phyloP scores from a whole-genome alignment of 1,139 yeast species.

The Sugiyamaella japonica region DNA sequence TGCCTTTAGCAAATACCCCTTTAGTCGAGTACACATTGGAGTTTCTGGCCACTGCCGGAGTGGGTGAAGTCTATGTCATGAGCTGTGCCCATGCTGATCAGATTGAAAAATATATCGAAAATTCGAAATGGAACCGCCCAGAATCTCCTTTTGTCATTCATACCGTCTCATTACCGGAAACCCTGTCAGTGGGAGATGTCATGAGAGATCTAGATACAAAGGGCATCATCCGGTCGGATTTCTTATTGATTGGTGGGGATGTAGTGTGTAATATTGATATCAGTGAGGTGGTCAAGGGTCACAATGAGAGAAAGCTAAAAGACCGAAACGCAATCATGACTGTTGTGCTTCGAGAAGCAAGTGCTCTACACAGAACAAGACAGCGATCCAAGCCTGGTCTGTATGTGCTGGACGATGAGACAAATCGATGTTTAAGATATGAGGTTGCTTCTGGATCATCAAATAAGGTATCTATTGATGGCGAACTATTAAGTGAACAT shows the following conservation, averaged over 20 bases:
- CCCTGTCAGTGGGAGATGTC: conserved; percentile 93
- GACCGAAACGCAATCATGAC: conserved; percentile 93
- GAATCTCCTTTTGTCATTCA: conserved; percentile 78
- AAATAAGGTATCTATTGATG: conserved; percentile 65
- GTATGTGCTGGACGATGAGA: conserved; percentile 72
- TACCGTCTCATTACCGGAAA: conserved; percentile 81
- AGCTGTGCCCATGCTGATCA: conserved; percentile 90
- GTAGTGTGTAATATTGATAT: conserved; percentile 90
- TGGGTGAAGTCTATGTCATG: conserved; percentile 83
- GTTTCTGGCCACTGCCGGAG: conserved; percentile 87
- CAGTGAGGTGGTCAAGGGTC: conserved; percentile 67
- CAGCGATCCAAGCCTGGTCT: conserved; percentile 74
- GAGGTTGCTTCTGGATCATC: conserved; percentile 14
- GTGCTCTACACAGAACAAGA: conserved; percentile 78
- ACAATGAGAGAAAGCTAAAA: conserved; percentile 61
- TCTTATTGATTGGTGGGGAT: conserved; percentile 87
- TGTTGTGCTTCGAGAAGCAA: conserved; percentile 85
- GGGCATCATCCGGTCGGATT: conserved; percentile 87
- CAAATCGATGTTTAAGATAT: conserved; percentile 78
- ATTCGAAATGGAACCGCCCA: conserved; percentile 74
- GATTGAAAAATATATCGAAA: conserved; percentile 74
- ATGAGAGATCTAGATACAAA: conserved; percentile 93
- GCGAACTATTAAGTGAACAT: conserved; percentile 76
- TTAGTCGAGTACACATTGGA: conserved; percentile 92
- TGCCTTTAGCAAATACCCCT: conserved; percentile 92